Evolutionary conservation across 176 grass and related monocot species (phyloP).

Genomic region (Paspalum notatum): DNA sequence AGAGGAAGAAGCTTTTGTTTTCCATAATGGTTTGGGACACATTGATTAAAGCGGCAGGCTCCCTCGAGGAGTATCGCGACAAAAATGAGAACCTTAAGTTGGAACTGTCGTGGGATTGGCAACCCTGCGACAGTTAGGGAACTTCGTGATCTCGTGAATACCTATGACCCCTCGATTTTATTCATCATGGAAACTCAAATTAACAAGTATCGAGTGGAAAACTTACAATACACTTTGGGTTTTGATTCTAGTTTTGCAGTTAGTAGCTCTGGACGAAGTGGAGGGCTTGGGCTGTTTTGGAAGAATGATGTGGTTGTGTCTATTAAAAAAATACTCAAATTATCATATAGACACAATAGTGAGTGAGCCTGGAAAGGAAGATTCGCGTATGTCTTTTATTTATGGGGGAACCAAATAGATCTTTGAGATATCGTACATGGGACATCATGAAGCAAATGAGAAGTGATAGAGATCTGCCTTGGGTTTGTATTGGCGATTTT

Average conservation of each 20-base stretch:
- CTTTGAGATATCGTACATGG: neutral
- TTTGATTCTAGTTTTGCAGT: neutral
- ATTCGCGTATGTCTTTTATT: neutral
- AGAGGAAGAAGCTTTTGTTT: too few relatives aligned
- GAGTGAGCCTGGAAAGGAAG: fast-evolving
- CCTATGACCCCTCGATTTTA: neutral
- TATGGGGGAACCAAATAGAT: neutral
- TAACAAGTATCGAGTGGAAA: neutral
- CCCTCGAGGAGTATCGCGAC: neutral
- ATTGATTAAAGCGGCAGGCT: neutral
- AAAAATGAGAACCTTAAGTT: neutral
- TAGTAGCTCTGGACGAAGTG: neutral
- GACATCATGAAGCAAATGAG: neutral
- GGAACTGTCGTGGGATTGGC: neutral
- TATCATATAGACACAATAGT: neutral
- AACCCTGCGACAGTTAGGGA: neutral
- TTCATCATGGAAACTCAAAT: neutral
- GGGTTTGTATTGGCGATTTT: neutral
- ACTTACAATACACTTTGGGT: neutral
- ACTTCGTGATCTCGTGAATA: neutral
- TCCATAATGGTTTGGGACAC: too few relatives aligned
- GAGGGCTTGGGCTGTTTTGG: neutral
- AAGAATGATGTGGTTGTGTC: neutral
- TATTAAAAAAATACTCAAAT: neutral
- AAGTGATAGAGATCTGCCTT: neutral